phyloP scores from a whole-genome alignment of 768 basidiomycete genomes.

The Psilocybe azurescens region DNA sequence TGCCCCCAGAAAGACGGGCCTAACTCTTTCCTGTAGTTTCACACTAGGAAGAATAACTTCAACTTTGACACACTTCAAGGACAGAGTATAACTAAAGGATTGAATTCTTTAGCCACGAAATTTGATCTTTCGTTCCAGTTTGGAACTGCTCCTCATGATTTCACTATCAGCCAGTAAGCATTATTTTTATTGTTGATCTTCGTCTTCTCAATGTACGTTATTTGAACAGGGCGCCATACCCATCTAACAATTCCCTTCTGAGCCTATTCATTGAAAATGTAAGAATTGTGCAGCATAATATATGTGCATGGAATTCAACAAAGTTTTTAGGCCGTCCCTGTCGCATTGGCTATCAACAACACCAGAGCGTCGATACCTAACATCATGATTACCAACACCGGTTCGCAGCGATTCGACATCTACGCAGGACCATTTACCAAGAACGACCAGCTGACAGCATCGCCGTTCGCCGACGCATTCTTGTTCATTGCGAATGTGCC shows the following conservation, averaged over 20 bases:
- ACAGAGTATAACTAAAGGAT: slow-evolving; percentile 53
- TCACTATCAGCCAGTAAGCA: slow-evolving; percentile 63
- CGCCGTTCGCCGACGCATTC: slow-evolving; percentile 72
- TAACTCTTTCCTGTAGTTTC: slow-evolving; percentile 52
- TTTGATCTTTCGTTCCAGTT: slow-evolving; percentile 71
- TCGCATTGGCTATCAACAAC: slow-evolving; percentile 66
- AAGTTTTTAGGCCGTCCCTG: slow-evolving; percentile 52
- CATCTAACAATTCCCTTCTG: slow-evolving; percentile 63
- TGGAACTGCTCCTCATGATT: slow-evolving; percentile 80
- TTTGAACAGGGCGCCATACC: slow-evolving; percentile 56
- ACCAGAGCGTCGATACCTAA: slow-evolving; percentile 61
- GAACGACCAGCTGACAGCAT: slow-evolving; percentile 80
- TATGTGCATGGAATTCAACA: neutral
- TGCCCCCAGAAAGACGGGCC: neutral
- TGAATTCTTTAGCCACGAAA: slow-evolving; percentile 53
- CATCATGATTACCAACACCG: slow-evolving; percentile 69
- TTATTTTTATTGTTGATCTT: slow-evolving; percentile 1
- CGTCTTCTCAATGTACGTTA: slow-evolving; percentile 6
- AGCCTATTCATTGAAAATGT: slow-evolving; percentile 60
- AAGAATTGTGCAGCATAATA: slow-evolving; percentile 5
- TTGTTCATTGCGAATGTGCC: slow-evolving; percentile 62
- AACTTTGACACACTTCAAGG: slow-evolving; percentile 70
- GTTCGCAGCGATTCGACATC: slow-evolving; percentile 68
- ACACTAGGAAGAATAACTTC: slow-evolving; percentile 53
- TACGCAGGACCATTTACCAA: slow-evolving; percentile 75